Evolutionary conservation across 805 yeast genomes (phyloP), one percentile per base, ranked within the genome.

Genomic region (Scheffersomyces amazonensis): DNA sequence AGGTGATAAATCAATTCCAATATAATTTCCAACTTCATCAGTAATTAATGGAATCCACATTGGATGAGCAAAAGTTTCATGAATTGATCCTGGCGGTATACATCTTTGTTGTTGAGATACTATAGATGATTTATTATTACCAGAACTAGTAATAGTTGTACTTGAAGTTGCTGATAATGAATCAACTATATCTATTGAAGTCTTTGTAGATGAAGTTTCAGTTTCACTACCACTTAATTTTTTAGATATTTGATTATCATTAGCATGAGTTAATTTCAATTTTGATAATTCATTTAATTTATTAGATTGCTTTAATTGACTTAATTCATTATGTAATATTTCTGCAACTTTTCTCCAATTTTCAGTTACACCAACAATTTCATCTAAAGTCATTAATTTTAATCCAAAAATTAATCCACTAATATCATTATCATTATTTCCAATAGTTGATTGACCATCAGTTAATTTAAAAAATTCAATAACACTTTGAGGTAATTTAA

Each of bases 31-130:
- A 16, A 80, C 83, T 37, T 78, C 80, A 59, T 91, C 99, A 34
- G 91, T 87, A 27, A 87, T 79, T 36, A 91, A 62, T 3, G 99
- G 98, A 42, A 91, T 80, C 99, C 99, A 91, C 52, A 76, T 78
- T 3, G 87, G 80, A 59, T 87, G 87, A n/a, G 96, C 91, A 61
- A 88, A 93, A 5, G 80, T 79, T 7, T 76, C 73, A 56, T 86
- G 85, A 32, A 89, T 69, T 10, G 81, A 66, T 5, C 81, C 82
- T 15, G 85, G 85, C 7, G 99, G 99, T 12, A 87, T 71, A 0
- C 93, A 81, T 41, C 72, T 73, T 62, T 69, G 75, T 37, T 83
- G 83, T 57, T 66, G 46, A 53, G 36, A 16, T 28, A 29, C 22
- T 28, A 39, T 13, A 9, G 31, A 7, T 5, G 30, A 27, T 12